Percentiles rank a stretch among this genome's conserved stretches.
phyloP scores from a whole-genome alignment of 495 filamentous ascomycete genomes.

The Penicillium silybi region DNA sequence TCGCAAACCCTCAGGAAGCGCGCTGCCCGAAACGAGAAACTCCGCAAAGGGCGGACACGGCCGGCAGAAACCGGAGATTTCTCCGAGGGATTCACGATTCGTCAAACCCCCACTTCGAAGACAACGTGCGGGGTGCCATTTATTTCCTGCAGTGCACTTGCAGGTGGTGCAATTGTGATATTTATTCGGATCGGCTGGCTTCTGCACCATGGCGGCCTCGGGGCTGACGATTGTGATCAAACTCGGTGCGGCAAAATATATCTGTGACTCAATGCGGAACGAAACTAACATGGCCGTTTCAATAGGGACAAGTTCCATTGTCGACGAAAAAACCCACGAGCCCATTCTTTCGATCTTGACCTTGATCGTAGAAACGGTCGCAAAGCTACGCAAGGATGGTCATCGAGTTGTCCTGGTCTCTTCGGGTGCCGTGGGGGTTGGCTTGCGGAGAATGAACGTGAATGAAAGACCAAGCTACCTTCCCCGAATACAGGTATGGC shows the following conservation, averaged over 20 bases:
- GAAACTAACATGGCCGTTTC: slow-evolving; percentile 11
- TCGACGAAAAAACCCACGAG: slow-evolving; percentile 94
- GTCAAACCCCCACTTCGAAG: background rate
- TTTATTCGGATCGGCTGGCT: background rate
- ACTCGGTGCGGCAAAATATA: slow-evolving; percentile 61
- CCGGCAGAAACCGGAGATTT: slow-evolving; percentile 27
- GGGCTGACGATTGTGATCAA: slow-evolving; percentile 84
- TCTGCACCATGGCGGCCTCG: slow-evolving; percentile 21
- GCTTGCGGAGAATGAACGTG: slow-evolving; percentile 82
- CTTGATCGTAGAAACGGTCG: slow-evolving; percentile 87
- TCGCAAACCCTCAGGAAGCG: background rate
- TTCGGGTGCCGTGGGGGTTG: slow-evolving; percentile 93
- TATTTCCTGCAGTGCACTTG: background rate
- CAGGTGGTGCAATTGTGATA: background rate
- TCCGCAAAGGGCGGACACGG: slow-evolving; percentile 30
- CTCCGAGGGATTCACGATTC: slow-evolving; percentile 3
- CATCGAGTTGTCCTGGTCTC: slow-evolving; percentile 94
- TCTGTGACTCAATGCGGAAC: slow-evolving; percentile 5
- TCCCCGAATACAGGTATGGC: slow-evolving; percentile 70
- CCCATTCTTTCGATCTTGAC: slow-evolving; percentile 89
- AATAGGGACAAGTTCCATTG: slow-evolving; percentile 92
- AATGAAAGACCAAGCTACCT: slow-evolving; percentile 86
- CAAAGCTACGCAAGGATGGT: slow-evolving; percentile 80
- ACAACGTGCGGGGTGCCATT: background rate
- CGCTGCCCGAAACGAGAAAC: slow-evolving; percentile 17